These are phyloP conservation scores for Cryphonectria naterciae DNA, from an alignment of 2,329 filamentous ascomycete genomes.

Conservation along the genomic window DNA sequence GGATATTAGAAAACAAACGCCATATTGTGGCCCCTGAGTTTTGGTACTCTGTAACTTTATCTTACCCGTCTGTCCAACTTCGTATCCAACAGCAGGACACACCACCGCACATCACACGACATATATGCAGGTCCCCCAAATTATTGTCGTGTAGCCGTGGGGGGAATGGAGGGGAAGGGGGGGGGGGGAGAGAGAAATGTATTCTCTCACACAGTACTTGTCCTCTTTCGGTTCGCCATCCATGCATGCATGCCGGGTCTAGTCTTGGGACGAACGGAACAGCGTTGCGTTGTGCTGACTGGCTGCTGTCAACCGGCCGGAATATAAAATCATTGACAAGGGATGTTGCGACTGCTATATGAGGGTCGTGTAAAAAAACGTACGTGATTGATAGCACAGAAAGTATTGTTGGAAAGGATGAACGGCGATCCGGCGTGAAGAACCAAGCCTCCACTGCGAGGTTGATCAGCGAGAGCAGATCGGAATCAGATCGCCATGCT, in stretches of 20 bases:
- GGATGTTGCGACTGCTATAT: background rate
- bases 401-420: background rate
- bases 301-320: background rate
- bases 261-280: background rate
- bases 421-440: background rate
- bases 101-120: slow-evolving; percentile 3
- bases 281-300: background rate
- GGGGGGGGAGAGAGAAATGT: background rate
- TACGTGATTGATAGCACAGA: slow-evolving; percentile 12
- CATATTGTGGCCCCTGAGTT: background rate
- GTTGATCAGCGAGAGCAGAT: background rate
- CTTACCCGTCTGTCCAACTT: slow-evolving; percentile 1
- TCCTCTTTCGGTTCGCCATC: background rate
- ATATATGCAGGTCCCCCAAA: slow-evolving; percentile 11
- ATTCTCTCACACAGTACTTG: background rate
- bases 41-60: background rate
- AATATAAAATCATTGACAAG: background rate
- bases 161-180: background rate
- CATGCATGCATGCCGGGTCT: slow-evolving; percentile 6
- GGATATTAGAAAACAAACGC: background rate
- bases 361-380: background rate
- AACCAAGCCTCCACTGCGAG: background rate
- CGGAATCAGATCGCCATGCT: background rate
- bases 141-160: slow-evolving; percentile 1
- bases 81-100: slow-evolving; percentile 15